Percentiles rank a stretch among this genome's conserved stretches.
These are phyloP conservation scores for Lichtheimia ramosa DNA, from an alignment of 371 early-diverging fungal species.

Conservation along the genomic window DNA sequence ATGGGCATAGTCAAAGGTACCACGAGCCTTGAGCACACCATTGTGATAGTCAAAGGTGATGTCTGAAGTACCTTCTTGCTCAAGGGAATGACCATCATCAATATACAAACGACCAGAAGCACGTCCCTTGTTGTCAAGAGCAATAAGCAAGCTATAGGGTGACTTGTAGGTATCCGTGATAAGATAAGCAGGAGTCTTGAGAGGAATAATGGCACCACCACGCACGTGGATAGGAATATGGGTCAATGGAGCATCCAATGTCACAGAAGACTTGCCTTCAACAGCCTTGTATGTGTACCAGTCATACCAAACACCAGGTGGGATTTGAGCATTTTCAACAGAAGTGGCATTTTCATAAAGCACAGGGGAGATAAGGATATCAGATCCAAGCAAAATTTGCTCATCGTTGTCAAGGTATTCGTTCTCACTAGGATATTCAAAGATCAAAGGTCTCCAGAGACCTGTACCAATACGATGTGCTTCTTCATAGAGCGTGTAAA, in stretches of 20 bases:
- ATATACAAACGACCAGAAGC: conserved; percentile 58
- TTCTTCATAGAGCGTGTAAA: conserved; percentile 66
- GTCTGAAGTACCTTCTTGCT: conserved; percentile 25
- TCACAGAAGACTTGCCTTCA: conserved; percentile 3
- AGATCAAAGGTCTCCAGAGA: conserved; percentile 46
- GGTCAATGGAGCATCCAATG: conserved; percentile 43
- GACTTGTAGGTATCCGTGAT: conserved; percentile 41
- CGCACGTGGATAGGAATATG: conserved; percentile 53
- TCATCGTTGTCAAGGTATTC: conserved; percentile 23
- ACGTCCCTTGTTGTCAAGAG: conserved; percentile 37
- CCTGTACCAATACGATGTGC: conserved; percentile 45
- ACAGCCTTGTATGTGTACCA: conserved; percentile 28
- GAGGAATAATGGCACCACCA: conserved; percentile 49
- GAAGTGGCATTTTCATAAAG: conserved; percentile 33
- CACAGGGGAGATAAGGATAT: conserved; percentile 62
- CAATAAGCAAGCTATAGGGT: conserved; percentile 48
- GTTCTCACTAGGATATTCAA: conserved; percentile 31
- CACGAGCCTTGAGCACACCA: conserved; percentile 25
- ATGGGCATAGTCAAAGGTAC: conserved; percentile 27
- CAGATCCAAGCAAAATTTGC: conserved; percentile 37
- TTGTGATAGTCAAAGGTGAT: conserved; percentile 26
- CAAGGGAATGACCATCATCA: conserved; percentile 62
- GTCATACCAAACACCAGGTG: conserved; percentile 59
- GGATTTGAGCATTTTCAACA: conserved; percentile 54
- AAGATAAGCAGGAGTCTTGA: conserved; percentile 48